phyloP scores from a whole-genome alignment of 2,329 filamentous ascomycete species.

The Incumbomyces lentus region DNA sequence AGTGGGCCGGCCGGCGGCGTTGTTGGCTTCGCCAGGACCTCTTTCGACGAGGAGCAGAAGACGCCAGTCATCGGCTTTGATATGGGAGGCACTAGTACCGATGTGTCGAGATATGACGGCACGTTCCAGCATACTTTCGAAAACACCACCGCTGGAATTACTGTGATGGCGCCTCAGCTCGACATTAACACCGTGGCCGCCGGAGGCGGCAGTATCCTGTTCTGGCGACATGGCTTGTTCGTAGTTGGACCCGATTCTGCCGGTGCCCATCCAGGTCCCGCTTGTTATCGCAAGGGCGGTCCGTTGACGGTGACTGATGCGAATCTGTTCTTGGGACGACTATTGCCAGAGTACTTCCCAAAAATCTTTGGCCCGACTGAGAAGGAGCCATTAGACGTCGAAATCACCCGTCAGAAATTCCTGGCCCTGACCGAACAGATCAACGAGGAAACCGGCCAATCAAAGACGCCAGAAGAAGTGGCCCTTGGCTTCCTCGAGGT shows the following conservation, averaged over 20 bases:
- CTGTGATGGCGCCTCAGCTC: constrained; percentile 81
- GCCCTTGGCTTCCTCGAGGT: constrained; percentile 88
- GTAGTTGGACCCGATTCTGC: constrained; percentile 88
- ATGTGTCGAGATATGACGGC: constrained; percentile 83
- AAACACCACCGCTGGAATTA: constrained; percentile 86
- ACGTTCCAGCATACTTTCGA: constrained; percentile 89
- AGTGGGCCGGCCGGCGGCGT: constrained; percentile 90
- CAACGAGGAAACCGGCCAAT: constrained; percentile 53
- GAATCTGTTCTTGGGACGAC: constrained; percentile 73
- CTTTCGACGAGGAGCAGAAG: constrained; percentile 71
- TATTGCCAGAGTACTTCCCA: constrained; percentile 87
- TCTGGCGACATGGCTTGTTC: constrained; percentile 83
- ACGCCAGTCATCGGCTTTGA: constrained; percentile 89
- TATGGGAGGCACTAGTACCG: constrained; percentile 89
- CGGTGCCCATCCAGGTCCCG: constrained; percentile 80
- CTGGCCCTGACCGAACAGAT: constrained; percentile 66
- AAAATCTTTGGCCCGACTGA: constrained; percentile 91
- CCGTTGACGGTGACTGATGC: constrained; percentile 87
- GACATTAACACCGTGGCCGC: constrained; percentile 94
- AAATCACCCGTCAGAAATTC: constrained; percentile 65
- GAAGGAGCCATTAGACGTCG: constrained; percentile 65
- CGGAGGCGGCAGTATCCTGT: constrained; percentile 59
- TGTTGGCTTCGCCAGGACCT: constrained; percentile 87
- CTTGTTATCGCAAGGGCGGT: constrained; percentile 85
- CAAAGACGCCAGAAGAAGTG: constrained; percentile 71